phyloP scores from a whole-genome alignment of 2,329 filamentous ascomycete genomes.

The Shiraia sp. region DNA sequence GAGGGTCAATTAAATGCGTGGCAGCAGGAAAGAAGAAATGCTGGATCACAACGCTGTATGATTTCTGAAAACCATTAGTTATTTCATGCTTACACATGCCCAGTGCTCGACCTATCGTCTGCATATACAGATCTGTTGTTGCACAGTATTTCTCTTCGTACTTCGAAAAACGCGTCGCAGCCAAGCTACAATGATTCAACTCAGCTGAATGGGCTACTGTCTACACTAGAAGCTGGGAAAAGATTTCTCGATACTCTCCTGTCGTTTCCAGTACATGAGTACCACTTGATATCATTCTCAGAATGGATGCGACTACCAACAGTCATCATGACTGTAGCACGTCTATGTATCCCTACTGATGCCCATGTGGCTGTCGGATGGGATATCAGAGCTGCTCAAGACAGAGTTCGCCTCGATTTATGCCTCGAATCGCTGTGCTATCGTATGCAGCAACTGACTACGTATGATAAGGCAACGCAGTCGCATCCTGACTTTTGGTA shows the following conservation, averaged over 20 bases:
- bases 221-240: conserved; percentile 63
- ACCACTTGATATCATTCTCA: conserved; percentile 35
- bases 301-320: conserved; percentile 40
- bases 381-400: conserved; percentile 38
- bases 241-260: conserved; percentile 72
- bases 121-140: conserved; percentile 33
- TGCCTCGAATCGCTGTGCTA: conserved; percentile 40
- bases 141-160: conserved; percentile 31
- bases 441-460: conserved; percentile 34
- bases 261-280: conserved; percentile 65
- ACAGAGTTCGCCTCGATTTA: conserved; percentile 34
- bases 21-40: conserved; percentile 16
- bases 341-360: conserved; percentile 34
- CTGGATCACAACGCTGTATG: conserved; percentile 25
- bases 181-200: conserved; percentile 5
- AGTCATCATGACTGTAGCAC: conserved; percentile 33
- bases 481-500: conserved; percentile 36
- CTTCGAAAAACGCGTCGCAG: conserved; percentile 1
- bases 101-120: conserved; percentile 34
- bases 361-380: conserved; percentile 28
- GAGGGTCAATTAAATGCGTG: conserved; percentile 32
- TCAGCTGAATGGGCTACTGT: conserved; percentile 29
- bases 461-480: conserved; percentile 27
- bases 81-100: background rate
- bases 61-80: background rate